Percentiles rank a stretch among this genome's conserved stretches.
These are phyloP conservation scores for Euphorbia schlechtendalii DNA, from an alignment of 441 rosid species.

Conservation along the genomic window DNA sequence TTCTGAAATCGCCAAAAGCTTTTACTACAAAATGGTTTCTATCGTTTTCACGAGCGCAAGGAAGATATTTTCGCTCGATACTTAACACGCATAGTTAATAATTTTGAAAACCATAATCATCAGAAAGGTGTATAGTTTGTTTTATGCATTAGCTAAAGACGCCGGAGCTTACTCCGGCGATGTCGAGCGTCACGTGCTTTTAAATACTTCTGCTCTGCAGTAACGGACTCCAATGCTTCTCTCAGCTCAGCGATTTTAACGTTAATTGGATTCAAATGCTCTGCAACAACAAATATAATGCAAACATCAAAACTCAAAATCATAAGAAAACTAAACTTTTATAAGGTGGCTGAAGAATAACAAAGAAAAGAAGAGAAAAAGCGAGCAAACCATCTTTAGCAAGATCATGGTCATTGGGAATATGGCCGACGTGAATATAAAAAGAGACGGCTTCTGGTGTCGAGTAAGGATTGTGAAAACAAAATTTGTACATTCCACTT, in stretches of 20 bases:
- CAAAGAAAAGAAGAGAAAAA: not conserved
- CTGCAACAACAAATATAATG: conserved; percentile 32
- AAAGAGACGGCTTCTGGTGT: conserved; percentile 91
- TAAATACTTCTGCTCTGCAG: conserved; percentile 84
- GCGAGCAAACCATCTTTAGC: conserved; percentile 75
- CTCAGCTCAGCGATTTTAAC: conserved; percentile 94
- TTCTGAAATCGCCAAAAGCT: not conserved
- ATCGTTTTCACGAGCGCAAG: not conserved
- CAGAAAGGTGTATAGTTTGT: too few relatives aligned
- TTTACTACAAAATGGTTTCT: not conserved
- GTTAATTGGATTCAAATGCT: conserved; percentile 89
- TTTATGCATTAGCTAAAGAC: too few relatives aligned
- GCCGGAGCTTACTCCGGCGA: too few relatives aligned
- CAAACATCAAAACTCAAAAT: not conserved
- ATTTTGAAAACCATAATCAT: too few relatives aligned
- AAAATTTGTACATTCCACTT: conserved; percentile 88
- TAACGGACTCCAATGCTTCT: conserved; percentile 89
- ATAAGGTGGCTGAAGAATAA: too few relatives aligned
- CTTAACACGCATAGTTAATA: too few relatives aligned
- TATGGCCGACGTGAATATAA: conserved; percentile 88
- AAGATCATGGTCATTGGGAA: conserved; percentile 74
- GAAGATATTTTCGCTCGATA: too few relatives aligned
- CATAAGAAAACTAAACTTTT: conserved; percentile 4
- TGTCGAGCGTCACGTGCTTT: conserved; percentile 87
- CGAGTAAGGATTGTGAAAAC: conserved; percentile 84